Conservation (phyloP, 306 rosid genomes). For the Rubus idaeus region DNA sequence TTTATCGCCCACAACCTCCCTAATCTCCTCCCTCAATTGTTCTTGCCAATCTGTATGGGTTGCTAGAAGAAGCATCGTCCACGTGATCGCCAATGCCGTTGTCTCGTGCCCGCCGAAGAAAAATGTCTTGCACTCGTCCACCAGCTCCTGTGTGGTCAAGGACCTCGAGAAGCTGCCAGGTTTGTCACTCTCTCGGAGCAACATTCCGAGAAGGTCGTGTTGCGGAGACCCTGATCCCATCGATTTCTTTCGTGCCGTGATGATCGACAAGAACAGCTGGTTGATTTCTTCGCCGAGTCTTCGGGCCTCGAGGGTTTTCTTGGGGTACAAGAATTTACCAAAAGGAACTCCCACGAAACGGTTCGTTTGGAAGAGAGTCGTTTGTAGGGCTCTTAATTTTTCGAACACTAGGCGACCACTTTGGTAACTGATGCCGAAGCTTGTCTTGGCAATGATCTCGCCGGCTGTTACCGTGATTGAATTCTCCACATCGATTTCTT, state of each 20-base stretch:
- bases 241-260: constrained; percentile 35
- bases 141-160: constrained; percentile 46
- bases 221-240: constrained; percentile 4
- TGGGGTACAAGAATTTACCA: constrained; percentile 41
- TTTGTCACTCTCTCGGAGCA: constrained; percentile 44
- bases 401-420: constrained; percentile 45
- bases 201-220: constrained; percentile 52
- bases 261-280: constrained; percentile 35
- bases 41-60: constrained; percentile 70
- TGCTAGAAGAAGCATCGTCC: constrained; percentile 81
- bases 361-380: constrained; percentile 56
- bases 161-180: constrained; percentile 34
- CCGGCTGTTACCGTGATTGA: constrained; percentile 61
- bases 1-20: constrained; percentile 51
- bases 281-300: constrained; percentile 72
- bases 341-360: constrained; percentile 82
- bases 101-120: constrained; percentile 94
- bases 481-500: constrained; percentile 58
- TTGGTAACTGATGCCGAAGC: constrained; percentile 60
- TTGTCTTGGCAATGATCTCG: constrained; percentile 75
- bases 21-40: constrained; percentile 70
- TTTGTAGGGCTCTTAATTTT: constrained; percentile 59
- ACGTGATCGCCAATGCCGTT: constrained; percentile 82
- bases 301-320: constrained; percentile 51
- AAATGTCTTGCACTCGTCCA: constrained; percentile 88